Percentiles rank a stretch among this genome's conserved stretches.
Conservation (phyloP, 768 basidiomycete species). For the Leccinum fibrillosum region DNA sequence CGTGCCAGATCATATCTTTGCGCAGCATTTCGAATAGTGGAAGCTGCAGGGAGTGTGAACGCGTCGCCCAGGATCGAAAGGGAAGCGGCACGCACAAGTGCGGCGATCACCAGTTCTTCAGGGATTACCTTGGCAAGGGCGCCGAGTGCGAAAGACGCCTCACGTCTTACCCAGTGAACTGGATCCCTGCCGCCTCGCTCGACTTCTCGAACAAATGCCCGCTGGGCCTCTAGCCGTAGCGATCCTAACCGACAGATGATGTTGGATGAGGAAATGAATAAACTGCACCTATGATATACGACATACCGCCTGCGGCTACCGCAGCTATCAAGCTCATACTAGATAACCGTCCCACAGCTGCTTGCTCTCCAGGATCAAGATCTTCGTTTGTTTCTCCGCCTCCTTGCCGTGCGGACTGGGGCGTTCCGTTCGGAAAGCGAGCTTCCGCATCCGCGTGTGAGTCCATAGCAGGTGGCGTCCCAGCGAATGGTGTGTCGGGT, state of each 20-base stretch:
- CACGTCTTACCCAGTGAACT: slow-evolving; percentile 76
- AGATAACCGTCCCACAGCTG: slow-evolving; percentile 79
- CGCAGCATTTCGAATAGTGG: slow-evolving; percentile 73
- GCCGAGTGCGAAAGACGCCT: slow-evolving; percentile 86
- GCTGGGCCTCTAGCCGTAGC: slow-evolving; percentile 52
- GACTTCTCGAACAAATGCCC: slow-evolving; percentile 71
- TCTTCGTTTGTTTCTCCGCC: slow-evolving; percentile 38
- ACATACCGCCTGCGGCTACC: slow-evolving; percentile 72
- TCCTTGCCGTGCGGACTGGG: slow-evolving; percentile 15
- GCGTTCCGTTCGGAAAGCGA: slow-evolving; percentile 9
- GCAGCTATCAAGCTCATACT: slow-evolving; percentile 94
- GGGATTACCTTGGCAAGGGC: slow-evolving; percentile 86
- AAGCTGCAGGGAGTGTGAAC: slow-evolving; percentile 46
- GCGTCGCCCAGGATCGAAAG: not conserved
- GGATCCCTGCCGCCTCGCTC: slow-evolving; percentile 62
- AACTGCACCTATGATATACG: slow-evolving; percentile 5
- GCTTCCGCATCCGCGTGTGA: slow-evolving; percentile 8
- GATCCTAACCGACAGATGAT: slow-evolving; percentile 39
- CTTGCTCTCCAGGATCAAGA: slow-evolving; percentile 56
- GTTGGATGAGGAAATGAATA: slow-evolving; percentile 4
- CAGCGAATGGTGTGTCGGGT: slow-evolving; percentile 12
- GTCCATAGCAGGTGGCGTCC: slow-evolving; percentile 4
- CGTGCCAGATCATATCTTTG: slow-evolving; percentile 71
- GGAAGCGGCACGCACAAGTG: slow-evolving; percentile 48
- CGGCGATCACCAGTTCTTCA: slow-evolving; percentile 60